Conservation (phyloP, 345 rosid species). For the Cardamine resedifolia region DNA sequence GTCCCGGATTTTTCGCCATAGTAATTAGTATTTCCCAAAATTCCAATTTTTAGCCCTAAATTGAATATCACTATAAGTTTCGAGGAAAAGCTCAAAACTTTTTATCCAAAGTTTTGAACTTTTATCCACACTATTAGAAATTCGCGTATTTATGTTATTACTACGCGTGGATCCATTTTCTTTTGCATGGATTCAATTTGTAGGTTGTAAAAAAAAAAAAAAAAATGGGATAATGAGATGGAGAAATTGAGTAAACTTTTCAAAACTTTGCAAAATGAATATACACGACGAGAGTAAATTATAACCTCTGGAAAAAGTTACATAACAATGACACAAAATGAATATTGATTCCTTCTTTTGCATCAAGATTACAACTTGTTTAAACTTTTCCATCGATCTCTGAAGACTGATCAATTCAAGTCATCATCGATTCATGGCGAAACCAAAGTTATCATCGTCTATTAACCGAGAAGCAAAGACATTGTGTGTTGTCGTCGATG, state of each 20-base stretch:
- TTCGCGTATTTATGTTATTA: background rate
- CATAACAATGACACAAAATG: constrained; percentile 1
- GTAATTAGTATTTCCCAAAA: background rate
- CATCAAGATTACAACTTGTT: constrained; percentile 9
- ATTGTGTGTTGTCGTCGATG: constrained; percentile 25
- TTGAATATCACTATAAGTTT: background rate
- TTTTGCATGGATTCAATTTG: background rate
- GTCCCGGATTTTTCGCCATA: background rate
- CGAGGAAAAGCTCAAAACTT: background rate
- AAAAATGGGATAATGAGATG: background rate
- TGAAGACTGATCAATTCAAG: background rate
- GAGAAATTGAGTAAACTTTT: background rate
- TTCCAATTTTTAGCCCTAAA: constrained; percentile 6
- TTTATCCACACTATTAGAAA: background rate
- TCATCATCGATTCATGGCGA: constrained; percentile 37
- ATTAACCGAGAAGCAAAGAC: constrained; percentile 28
- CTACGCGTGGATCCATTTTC: background rate
- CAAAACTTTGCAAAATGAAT: constrained; percentile 7
- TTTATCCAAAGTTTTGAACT: background rate
- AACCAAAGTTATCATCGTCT: constrained; percentile 38
- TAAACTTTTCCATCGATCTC: background rate
- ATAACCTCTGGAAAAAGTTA: constrained; percentile 9
- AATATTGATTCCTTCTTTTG: background rate
- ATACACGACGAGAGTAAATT: constrained; percentile 4
- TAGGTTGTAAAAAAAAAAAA: background rate